Percentiles rank a stretch among this genome's conserved stretches.
These are phyloP conservation scores for Neohortaea acidophila DNA, from an alignment of 495 filamentous ascomycete species.

Conservation along the genomic window DNA sequence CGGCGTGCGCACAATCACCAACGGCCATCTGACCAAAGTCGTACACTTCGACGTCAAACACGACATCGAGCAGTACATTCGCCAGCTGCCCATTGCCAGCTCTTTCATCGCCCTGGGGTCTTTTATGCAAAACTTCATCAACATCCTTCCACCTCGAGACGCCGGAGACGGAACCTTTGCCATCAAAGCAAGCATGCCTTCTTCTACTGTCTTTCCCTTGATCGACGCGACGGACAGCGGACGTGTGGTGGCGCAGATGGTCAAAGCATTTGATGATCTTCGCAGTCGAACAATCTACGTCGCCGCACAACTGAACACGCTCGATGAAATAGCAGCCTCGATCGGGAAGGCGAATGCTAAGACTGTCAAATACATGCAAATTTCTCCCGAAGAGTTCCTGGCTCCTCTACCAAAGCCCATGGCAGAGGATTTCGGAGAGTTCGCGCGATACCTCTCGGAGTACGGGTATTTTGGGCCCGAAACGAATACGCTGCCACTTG, in stretches of 20 bases:
- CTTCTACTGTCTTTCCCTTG: constrained; percentile 33
- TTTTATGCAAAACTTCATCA: constrained; percentile 42
- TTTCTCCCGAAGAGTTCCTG: constrained; percentile 35
- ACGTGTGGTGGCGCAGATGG: constrained; percentile 38
- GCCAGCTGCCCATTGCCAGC: constrained; percentile 30
- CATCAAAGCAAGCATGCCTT: constrained; percentile 30
- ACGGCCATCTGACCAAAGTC: constrained; percentile 34
- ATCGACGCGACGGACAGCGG: constrained; percentile 38
- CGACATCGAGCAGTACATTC: constrained; percentile 43
- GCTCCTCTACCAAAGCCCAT: constrained; percentile 29
- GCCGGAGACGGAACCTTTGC: constrained; percentile 26
- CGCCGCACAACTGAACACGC: constrained; percentile 36
- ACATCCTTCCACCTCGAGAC: constrained; percentile 11
- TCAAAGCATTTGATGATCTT: constrained; percentile 27
- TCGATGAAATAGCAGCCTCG: constrained; percentile 30
- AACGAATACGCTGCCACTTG: too few relatives aligned
- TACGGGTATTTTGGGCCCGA: too few relatives aligned
- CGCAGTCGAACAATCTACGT: constrained; percentile 32
- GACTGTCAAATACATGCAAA: constrained; percentile 28
- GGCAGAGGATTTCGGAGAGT: too few relatives aligned
- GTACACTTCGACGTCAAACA: constrained; percentile 50
- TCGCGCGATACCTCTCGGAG: too few relatives aligned
- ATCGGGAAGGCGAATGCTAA: constrained; percentile 37
- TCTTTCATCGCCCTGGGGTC: constrained; percentile 43
- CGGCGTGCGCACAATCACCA: constrained; percentile 25